phyloP scores from a whole-genome alignment of 2,329 filamentous ascomycete species.

The Cladorrhinum sp. region DNA sequence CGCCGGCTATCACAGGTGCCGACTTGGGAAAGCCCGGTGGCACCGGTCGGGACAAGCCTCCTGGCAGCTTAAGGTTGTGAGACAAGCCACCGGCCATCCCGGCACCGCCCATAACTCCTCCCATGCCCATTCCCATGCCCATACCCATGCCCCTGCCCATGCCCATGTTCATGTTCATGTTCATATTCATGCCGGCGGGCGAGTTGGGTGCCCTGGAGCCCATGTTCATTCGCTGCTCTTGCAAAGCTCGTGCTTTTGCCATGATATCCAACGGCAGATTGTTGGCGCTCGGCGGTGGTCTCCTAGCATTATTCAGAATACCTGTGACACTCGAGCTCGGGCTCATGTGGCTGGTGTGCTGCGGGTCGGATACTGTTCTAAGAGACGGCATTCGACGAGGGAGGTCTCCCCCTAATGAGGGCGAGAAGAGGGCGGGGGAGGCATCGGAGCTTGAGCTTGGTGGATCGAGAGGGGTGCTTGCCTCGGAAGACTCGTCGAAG shows the following conservation, averaged over 20 bases:
- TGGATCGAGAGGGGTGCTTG: constrained; percentile 47
- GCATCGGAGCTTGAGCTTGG: constrained; percentile 32
- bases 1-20: constrained; percentile 45
- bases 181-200: constrained; percentile 17
- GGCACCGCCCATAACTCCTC: constrained; percentile 18
- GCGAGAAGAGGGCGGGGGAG: constrained; percentile 17
- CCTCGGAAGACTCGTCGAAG: constrained; percentile 43
- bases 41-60: constrained; percentile 43
- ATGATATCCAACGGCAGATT: constrained; percentile 41
- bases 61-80: constrained; percentile 40
- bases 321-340: constrained; percentile 82
- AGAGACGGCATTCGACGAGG: constrained; percentile 56
- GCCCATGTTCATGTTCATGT: constrained; percentile 11
- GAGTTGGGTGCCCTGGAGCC: constrained; percentile 22
- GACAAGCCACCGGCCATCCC: constrained; percentile 43
- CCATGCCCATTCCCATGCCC: constrained; percentile 6
- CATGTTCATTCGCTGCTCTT: constrained; percentile 36
- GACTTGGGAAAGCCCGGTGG: constrained; percentile 52
- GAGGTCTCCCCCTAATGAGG: constrained; percentile 30
- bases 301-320: constrained; percentile 64
- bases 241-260: constrained; percentile 37
- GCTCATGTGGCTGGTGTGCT: constrained; percentile 59
- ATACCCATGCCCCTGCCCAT: constrained; percentile 15
- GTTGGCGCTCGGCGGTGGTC: constrained; percentile 44
- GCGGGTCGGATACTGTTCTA: constrained; percentile 58